These are phyloP conservation scores for Cadophora malorum DNA, from an alignment of 2,329 filamentous ascomycete species.

Conservation along the genomic window DNA sequence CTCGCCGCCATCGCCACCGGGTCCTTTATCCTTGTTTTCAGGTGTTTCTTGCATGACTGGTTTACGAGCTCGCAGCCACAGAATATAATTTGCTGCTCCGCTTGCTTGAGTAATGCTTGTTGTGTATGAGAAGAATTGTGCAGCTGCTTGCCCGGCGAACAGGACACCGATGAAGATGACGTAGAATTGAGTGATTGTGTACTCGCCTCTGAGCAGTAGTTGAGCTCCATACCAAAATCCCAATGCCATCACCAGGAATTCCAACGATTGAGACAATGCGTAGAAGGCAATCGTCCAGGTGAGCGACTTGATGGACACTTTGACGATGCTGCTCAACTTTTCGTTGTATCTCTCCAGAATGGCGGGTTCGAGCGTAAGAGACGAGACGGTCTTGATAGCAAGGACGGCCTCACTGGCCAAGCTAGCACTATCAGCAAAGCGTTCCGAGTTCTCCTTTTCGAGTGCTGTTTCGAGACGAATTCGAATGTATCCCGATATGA, in stretches of 20 bases:
- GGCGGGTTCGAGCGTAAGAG: conserved; percentile 82
- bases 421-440: conserved; percentile 69
- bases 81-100: conserved; percentile 49
- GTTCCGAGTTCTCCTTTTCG: conserved; percentile 38
- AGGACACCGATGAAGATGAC: conserved; percentile 58
- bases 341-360: conserved; percentile 73
- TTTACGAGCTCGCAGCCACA: conserved; percentile 39
- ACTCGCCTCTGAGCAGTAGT: conserved; percentile 49
- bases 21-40: conserved; percentile 19
- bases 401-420: conserved; percentile 91
- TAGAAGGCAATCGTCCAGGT: conserved; percentile 25
- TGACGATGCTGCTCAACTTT: conserved; percentile 47
- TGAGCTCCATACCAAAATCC: conserved; percentile 49
- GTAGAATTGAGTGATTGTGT: conserved; percentile 54
- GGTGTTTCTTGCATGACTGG: conserved; percentile 25
- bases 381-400: conserved; percentile 88
- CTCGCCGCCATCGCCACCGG: conserved; percentile 19
- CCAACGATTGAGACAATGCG: conserved; percentile 22
- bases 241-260: conserved; percentile 45
- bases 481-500: conserved; percentile 50
- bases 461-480: conserved; percentile 52
- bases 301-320: conserved; percentile 19
- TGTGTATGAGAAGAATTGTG: conserved; percentile 22
- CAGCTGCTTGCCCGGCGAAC: conserved; percentile 25
- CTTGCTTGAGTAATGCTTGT: conserved; percentile 23